Evolutionary conservation across 352 stramenopile species (phyloP), one percentile per base, ranked within the genome.

Genomic region (Blastocystis sp.): DNA sequence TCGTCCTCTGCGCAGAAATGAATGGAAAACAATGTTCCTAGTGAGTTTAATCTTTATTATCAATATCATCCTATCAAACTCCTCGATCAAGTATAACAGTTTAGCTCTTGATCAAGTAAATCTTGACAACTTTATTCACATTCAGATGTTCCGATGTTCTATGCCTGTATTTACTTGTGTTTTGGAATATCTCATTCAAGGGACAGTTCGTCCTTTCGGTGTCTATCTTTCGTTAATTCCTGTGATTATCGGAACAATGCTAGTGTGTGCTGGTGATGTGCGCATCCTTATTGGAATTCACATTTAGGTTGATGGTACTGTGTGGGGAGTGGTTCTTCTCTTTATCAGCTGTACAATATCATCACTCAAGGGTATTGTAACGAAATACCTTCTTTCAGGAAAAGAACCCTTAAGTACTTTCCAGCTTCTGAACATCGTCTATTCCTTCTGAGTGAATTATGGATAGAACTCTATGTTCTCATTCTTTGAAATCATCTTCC

Each of bases 211-310:
- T 27, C 75, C 75, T 43, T 5, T 77, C 52, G 43, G 75, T 77
- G 75, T 86, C 4, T 86, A 86, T 49, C 46, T 86, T 7, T 75
- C 75, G 19, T 46, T 86, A 14, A 74, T 86, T 35, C 75, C 75
- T n/a, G 61, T 86, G n/a, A 86, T 86, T 77, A 66, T 86, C 27
- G 75, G 75, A 75, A 75, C 75, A 51, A 86, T 86, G 57, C 52
- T 86, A 0, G 75, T 86, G n/a, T 86, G 52, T n/a, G 61, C 61
- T 7, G 75, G 75, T 32, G 75, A 86, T 86, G 75, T 86, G 46
- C 5, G 6, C 6, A 7, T 85, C 27, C 37, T 29, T 39, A 65
- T 78, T 32, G 7, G 12, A 46, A 9, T 7, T 49, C n/a, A 19
- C 5, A 29, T 85, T 37, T 86, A 86, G 75, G 39, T 86, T 21